Base-by-base conservation (phyloP, 2,329 filamentous ascomycete species). In the Xylaria sp. region DNA sequence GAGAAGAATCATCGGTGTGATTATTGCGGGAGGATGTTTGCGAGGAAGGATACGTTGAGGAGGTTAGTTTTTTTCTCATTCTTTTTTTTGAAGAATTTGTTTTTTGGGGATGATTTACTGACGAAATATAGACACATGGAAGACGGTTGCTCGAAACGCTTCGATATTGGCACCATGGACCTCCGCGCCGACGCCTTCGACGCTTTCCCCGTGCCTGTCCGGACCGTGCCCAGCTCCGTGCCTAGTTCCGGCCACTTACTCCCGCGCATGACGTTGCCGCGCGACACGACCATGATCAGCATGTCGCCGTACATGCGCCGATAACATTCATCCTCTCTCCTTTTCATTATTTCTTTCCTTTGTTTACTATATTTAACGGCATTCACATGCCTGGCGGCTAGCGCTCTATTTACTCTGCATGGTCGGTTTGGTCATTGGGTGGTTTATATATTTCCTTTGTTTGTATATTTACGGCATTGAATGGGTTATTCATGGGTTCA, bases 41-140 rank as follows among this genome's bases (percentile, higher is more conserved):
- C 89, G 30, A 83, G 91, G 50, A 92, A 91, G 72, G 91, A 95
- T 69, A 94, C 90, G 1, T 78, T 94, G n/a, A 78, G 86, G 75
- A 88, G 91, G 90, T 91, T 75, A 75, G 80, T 62, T 55, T 16
- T 23, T n/a, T 35, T n/a, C 1, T 23, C n/a, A 3, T 11, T 7
- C 19, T 34, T 6, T 18, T 4, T 50, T 7, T 23, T 42, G 4
- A 13, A 11, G 37, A 42, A 13, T 42, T 42, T 42, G 1, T 6
- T 37, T 6, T 37, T 6, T 42, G 11, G 11, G 11, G 4, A 5
- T 3, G 11, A 42, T 1, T 6, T 46, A 55, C 63, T 58, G 62
- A 30, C 57, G 57, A 48, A n/a, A 47, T 65, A 47, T 65, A 92
- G 89, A 70, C 89, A 92, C 67, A 85, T 88, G 78, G 87, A 89